phyloP scores from a whole-genome alignment of 2,329 filamentous ascomycete species.

The Verticillium albo-atrum region DNA sequence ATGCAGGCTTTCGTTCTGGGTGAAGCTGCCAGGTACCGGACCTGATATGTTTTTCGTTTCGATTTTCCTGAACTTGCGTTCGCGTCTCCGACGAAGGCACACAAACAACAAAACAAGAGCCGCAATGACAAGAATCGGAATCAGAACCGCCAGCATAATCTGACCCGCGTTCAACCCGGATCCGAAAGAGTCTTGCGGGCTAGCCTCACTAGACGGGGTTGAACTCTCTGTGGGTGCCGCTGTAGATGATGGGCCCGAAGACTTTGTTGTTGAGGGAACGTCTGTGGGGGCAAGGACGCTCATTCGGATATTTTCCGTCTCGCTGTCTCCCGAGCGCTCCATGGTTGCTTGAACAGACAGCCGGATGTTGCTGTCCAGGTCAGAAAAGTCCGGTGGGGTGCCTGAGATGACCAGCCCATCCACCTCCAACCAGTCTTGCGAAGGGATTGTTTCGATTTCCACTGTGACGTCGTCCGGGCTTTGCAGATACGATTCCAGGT shows the following conservation, averaged over 20 bases:
- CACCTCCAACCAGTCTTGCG: constrained; percentile 38
- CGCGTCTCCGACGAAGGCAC: constrained; percentile 21
- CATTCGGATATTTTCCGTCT: constrained; percentile 32
- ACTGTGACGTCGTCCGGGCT: constrained; percentile 33
- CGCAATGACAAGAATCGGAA: constrained; percentile 8
- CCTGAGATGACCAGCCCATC: constrained; percentile 35
- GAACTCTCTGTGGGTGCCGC: constrained; percentile 18
- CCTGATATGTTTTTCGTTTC: constrained; percentile 23
- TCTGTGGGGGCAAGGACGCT: constrained; percentile 16
- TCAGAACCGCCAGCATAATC: constrained; percentile 8
- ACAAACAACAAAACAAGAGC: constrained; percentile 15
- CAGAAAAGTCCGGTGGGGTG: constrained; percentile 27
- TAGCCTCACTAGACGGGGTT: constrained; percentile 15
- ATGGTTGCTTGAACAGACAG: constrained; percentile 24
- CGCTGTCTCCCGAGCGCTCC: constrained; percentile 25
- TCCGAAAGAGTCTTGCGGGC: constrained; percentile 5
- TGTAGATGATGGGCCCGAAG: constrained; percentile 8
- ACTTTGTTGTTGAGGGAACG: constrained; percentile 7
- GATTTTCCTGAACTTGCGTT: constrained; percentile 10
- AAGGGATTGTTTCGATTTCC: constrained; percentile 27
- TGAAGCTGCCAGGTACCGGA: constrained; percentile 23
- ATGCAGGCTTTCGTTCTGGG: constrained; percentile 15
- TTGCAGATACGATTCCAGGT: constrained; percentile 36
- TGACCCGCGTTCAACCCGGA: constrained; percentile 7
- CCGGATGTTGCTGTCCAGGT: constrained; percentile 17